Conservation (phyloP, 1,284 basidiomycete genomes). For the Ceratobasidium sp. region DNA sequence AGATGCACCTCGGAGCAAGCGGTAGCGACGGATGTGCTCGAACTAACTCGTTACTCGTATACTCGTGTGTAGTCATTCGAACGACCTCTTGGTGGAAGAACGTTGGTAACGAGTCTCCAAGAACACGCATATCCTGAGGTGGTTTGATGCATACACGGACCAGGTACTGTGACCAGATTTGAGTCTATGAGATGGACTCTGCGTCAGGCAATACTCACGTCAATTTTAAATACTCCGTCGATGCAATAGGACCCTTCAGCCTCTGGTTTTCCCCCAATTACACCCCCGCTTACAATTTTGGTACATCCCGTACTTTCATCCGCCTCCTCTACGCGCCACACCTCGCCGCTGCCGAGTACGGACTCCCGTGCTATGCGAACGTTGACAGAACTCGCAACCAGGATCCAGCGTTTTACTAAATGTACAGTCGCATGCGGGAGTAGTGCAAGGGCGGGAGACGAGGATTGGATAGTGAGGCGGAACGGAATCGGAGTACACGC, state of each 20-base stretch:
- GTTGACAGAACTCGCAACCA: constrained; percentile 2
- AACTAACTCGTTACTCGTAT: constrained; percentile 19
- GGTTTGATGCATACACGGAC: constrained; percentile 30
- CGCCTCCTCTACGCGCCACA: constrained; percentile 28
- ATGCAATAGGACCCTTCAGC: constrained; percentile 18
- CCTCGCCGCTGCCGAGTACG: constrained; percentile 26
- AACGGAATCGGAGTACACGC: constrained; percentile 22
- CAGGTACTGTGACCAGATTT: constrained; percentile 15
- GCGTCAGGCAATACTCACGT: not conserved
- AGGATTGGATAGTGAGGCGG: constrained; percentile 15
- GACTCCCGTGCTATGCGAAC: constrained; percentile 4
- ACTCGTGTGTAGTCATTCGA: constrained; percentile 22
- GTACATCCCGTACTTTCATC: constrained; percentile 16
- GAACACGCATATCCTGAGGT: constrained; percentile 28
- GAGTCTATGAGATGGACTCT: not conserved
- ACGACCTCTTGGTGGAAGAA: constrained; percentile 32
- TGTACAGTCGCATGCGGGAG: constrained; percentile 27
- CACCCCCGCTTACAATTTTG: constrained; percentile 26
- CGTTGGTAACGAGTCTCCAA: constrained; percentile 10
- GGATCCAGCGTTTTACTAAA: constrained; percentile 17
- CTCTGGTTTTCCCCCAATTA: constrained; percentile 20
- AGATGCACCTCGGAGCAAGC: constrained; percentile 5
- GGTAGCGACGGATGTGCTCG: constrained; percentile 7
- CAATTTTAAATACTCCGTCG: constrained; percentile 14
- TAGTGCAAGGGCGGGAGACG: constrained; percentile 18